Evolutionary conservation across 192 early-diverging fungal genomes (phyloP).

Genomic region (Piromyces sp.): DNA sequence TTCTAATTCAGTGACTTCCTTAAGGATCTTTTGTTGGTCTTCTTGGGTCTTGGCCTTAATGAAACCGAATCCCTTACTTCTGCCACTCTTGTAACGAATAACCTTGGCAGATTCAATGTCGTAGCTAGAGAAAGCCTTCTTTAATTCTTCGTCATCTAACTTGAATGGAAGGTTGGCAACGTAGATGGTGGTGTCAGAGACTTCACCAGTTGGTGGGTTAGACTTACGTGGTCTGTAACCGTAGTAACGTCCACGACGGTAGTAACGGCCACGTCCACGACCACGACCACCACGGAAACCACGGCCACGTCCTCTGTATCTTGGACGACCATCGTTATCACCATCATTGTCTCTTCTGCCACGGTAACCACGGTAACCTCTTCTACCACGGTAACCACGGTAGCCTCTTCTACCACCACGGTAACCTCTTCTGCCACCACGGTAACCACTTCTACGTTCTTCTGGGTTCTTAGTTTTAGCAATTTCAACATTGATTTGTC

Average conservation of each 20-base stretch:
- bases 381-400: constrained; percentile 6
- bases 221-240: constrained; percentile 4
- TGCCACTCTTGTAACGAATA: constrained; percentile 44
- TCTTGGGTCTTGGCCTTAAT: constrained; percentile 58
- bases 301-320: constrained; percentile 2
- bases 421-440: constrained; percentile 6
- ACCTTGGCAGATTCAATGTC: constrained; percentile 56
- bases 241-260: constrained; percentile 5
- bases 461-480: constrained; percentile 44
- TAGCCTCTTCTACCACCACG: constrained; percentile 15
- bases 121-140: constrained; percentile 26
- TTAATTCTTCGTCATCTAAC: constrained; percentile 47
- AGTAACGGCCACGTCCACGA: constrained; percentile 17
- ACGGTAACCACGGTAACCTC: constrained; percentile 11
- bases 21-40: constrained; percentile 59
- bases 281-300: constrained; percentile 4
- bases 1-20: constrained; percentile 32
- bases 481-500: constrained; percentile 76
- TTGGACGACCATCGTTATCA: neutral
- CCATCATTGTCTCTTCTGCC: constrained; percentile 1
- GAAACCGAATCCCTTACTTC: constrained; percentile 90
- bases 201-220: constrained; percentile 16
- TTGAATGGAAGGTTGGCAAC: constrained; percentile 67
- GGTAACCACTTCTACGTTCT: neutral
- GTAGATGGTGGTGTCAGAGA: constrained; percentile 44